phyloP scores from a whole-genome alignment of 2,329 filamentous ascomycete species.

The Arachnomyces sp. region DNA sequence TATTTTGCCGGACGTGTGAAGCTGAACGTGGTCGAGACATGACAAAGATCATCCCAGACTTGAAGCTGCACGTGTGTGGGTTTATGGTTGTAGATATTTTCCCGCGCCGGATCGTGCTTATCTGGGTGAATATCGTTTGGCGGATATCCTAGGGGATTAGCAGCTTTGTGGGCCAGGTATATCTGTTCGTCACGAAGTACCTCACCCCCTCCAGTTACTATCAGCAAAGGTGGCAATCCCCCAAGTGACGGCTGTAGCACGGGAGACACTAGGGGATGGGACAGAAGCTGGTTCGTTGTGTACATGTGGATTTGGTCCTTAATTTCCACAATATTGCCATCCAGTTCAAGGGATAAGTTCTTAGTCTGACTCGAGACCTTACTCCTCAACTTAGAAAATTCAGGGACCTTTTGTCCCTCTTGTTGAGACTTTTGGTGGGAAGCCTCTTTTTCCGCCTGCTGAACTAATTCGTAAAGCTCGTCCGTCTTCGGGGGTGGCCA shows the following conservation, averaged over 20 bases:
- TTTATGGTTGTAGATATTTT: constrained; percentile 55
- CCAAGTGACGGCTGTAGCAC: constrained; percentile 81
- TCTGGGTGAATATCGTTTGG: constrained; percentile 57
- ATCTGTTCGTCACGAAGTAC: constrained; percentile 89
- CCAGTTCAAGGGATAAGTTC: constrained; percentile 58
- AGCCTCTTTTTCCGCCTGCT: constrained; percentile 36
- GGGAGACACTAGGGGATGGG: constrained; percentile 84
- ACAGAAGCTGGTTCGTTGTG: constrained; percentile 73
- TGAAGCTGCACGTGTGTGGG: constrained; percentile 90
- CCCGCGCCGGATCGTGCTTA: constrained; percentile 49
- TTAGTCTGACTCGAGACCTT: constrained; percentile 17
- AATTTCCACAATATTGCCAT: constrained; percentile 62
- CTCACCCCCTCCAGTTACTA: constrained; percentile 82
- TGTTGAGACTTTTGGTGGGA: constrained; percentile 9
- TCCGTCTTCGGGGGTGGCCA: constrained; percentile 88
- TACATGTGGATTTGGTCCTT: constrained; percentile 91
- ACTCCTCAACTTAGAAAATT: neutral
- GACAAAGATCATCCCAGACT: constrained; percentile 91
- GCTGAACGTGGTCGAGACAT: constrained; percentile 85
- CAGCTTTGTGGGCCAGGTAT: constrained; percentile 88
- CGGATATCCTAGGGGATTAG: constrained; percentile 69
- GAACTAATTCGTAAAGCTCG: constrained; percentile 49
- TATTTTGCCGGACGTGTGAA: constrained; percentile 93
- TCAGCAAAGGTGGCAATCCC: constrained; percentile 76
- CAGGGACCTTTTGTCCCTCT: constrained; percentile 8